These are phyloP conservation scores for Camellia sinensis DNA, from an alignment of 148 eudicot genomes.

Conservation along the genomic window DNA sequence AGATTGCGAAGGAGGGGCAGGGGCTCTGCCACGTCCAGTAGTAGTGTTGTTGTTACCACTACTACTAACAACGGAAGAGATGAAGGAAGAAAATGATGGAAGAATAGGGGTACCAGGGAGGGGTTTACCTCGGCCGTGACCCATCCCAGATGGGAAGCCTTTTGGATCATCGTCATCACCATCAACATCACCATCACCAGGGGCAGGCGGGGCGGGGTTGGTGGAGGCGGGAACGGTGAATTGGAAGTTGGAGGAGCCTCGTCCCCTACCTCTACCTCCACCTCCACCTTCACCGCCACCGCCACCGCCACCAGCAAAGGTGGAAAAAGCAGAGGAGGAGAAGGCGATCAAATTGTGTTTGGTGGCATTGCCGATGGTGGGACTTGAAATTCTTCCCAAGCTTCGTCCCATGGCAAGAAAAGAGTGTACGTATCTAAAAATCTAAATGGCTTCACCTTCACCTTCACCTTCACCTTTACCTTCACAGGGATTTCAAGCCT, in stretches of 20 bases:
- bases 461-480: too few species aligned
- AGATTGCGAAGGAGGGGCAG: conserved; percentile 15
- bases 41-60: conserved; percentile 17
- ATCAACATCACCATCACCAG: conserved; percentile 9
- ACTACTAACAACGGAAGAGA: neutral
- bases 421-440: neutral
- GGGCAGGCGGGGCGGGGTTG: neutral
- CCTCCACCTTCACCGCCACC: conserved; percentile 43
- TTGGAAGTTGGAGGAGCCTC: conserved; percentile 22
- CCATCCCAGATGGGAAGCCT: conserved; percentile 32
- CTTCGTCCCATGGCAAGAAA: conserved; percentile 34
- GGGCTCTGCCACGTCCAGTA: conserved; percentile 43
- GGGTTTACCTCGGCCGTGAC: conserved; percentile 60
- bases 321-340: conserved; percentile 42
- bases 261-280: conserved; percentile 56
- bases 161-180: conserved; percentile 5
- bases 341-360: conserved; percentile 20
- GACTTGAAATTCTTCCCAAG: conserved; percentile 25
- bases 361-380: conserved; percentile 22
- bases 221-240: conserved; percentile 22
- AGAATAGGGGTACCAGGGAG: conserved; percentile 31
- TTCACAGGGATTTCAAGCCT: too few species aligned
- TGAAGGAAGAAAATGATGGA: conserved; percentile 40
- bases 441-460: neutral
- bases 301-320: conserved; percentile 45